Conservation (phyloP, 495 filamentous ascomycete species). For the Tuber microsphaerosporum region DNA sequence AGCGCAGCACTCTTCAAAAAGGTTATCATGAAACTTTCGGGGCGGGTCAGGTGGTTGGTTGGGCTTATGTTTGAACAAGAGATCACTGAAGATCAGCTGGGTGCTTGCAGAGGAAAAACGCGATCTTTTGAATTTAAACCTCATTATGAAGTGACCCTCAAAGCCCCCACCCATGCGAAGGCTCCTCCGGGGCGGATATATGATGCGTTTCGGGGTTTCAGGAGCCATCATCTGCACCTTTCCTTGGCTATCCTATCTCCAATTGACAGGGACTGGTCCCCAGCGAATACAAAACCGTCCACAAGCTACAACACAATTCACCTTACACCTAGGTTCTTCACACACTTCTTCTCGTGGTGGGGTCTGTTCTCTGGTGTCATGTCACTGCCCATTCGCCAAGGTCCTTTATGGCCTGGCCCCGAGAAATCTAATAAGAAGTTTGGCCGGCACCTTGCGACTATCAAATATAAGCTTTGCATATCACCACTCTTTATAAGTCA, state of each 20-base stretch:
- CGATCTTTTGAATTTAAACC: conserved; percentile 82
- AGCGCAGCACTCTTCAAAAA: conserved; percentile 84
- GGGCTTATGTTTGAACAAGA: conserved; percentile 89
- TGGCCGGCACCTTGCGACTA: conserved; percentile 86
- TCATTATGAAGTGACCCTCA: conserved; percentile 85
- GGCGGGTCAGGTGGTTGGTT: conserved; percentile 81
- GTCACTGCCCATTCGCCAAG: conserved; percentile 90
- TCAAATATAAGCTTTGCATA: conserved; percentile 91
- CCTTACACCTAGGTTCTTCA: conserved; percentile 88
- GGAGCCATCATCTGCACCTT: conserved; percentile 91
- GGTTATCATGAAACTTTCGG: conserved; percentile 95
- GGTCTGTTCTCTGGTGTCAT: conserved; percentile 89
- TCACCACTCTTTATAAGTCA: conserved; percentile 92
- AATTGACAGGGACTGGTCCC: conserved; percentile 68
- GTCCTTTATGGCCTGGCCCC: conserved; percentile 76
- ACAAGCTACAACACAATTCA: conserved; percentile 92
- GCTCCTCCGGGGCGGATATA: conserved; percentile 55
- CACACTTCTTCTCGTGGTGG: conserved; percentile 98
- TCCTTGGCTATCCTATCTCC: conserved; percentile 84
- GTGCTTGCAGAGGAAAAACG: conserved; percentile 42
- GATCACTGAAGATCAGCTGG: conserved; percentile 45
- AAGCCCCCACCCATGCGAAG: conserved; percentile 65
- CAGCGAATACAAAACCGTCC: conserved; percentile 62
- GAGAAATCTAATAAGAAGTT: conserved; percentile 99
- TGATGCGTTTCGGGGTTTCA: conserved; percentile 87